Percentiles rank a stretch among this genome's conserved stretches.
Conservation (phyloP, 257 asterid genomes). For the Asclepias syriaca region DNA sequence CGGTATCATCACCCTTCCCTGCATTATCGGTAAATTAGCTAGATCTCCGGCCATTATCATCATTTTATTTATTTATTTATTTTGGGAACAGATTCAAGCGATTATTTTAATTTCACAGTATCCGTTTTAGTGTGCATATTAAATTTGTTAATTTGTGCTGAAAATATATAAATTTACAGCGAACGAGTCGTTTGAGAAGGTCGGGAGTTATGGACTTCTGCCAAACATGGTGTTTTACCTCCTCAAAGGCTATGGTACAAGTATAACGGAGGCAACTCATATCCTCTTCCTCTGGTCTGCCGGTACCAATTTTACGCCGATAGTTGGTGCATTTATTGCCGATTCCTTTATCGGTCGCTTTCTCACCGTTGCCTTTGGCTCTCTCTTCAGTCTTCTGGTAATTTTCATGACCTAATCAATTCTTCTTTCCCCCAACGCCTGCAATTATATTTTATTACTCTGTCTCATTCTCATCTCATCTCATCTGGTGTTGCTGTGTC, state of each 20-base stretch:
- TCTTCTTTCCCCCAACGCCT: background rate
- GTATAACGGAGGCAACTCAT: constrained; percentile 32
- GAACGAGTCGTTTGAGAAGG: constrained; percentile 56
- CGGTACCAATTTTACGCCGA: constrained; percentile 54
- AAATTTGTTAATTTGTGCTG: too few species aligned
- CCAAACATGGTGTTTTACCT: constrained; percentile 60
- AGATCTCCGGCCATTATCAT: too few species aligned
- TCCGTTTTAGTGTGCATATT: too few species aligned
- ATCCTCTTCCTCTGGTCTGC: constrained; percentile 52
- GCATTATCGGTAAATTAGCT: constrained; percentile 44
- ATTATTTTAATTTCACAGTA: too few species aligned
- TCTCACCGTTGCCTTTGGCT: constrained; percentile 51
- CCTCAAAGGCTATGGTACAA: constrained; percentile 43
- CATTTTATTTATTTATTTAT: too few species aligned
- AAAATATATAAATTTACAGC: constrained; percentile 22
- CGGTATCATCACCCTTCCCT: constrained; percentile 62
- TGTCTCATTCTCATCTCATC: too few species aligned
- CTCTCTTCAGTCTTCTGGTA: constrained; percentile 46
- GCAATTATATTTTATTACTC: background rate
- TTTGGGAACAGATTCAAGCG: too few species aligned
- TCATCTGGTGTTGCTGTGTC: too few species aligned
- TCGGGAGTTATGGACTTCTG: constrained; percentile 50
- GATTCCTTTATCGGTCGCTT: constrained; percentile 66
- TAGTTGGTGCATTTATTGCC: constrained; percentile 59
- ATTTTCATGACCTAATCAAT: background rate